Base-by-base conservation (phyloP, 371 early-diverging fungal genomes). In the Rhizopus arrhizus region DNA sequence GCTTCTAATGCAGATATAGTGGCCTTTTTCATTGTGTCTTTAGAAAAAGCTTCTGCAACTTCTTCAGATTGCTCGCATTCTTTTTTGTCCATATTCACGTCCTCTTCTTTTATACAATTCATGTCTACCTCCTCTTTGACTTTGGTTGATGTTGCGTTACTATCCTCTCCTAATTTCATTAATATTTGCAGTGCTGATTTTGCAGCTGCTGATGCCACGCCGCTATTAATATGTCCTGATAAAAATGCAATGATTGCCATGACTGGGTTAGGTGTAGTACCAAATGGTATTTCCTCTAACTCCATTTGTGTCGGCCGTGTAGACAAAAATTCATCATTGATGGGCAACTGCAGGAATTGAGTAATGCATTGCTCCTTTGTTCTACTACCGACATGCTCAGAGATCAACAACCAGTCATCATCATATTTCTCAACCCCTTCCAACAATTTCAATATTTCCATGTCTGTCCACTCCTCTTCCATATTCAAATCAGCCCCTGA, bases 351-450 rank as follows among this genome's bases (percentile, higher is more conserved):
- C 41, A 99, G 69, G 70, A 99, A 99, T 47, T 95, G 90, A 31
- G 92, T 82, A 36, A 99, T 88, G 65, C 99, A 99, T 69, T 98
- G 94, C 57, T 97, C 97, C 50, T 92, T 88, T 8, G 91, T 87
- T 47, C 94, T 89, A 34, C 93, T 95, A 5, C 95, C 95, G 4
- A 99, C 98, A 69, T 97, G 94, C 53, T 91, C 91, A n/a, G 97
- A 86, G 33, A 99, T 91, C 62, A 87, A 84, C 56, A 87, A 78
- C 99, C 99, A 99, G 74, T 99, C 95, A 55, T 99, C 96, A 40
- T 95, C 94, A 78, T 82, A 94, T 84, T 91, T 85, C 65, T 99
- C 99, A 29, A 99, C 75, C 6, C 90, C 99, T 79, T 99, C 99
- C 36, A 99, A 75, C 31, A 99, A 82, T 51, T 90, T 73, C 41